Conservation (phyloP, 108 stramenopile genomes). For the Cyclotella cryptica region DNA sequence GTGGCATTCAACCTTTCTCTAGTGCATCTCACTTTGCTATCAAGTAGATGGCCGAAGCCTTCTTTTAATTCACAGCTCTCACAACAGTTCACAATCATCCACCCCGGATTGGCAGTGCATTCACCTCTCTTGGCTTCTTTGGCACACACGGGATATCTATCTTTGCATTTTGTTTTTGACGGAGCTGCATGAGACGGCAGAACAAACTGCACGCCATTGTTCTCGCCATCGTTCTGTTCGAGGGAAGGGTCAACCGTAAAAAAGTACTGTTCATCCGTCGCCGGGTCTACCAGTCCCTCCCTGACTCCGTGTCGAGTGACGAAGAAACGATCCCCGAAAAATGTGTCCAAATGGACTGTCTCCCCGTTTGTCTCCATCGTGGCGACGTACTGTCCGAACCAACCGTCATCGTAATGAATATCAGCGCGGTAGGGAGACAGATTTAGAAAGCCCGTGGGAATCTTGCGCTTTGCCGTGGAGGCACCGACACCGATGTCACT, state of each 20-base stretch:
- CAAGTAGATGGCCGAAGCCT: slow-evolving; percentile 38
- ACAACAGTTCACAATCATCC: slow-evolving; percentile 73
- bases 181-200: slow-evolving; percentile 37
- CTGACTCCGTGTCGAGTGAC: slow-evolving; percentile 51
- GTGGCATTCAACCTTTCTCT: slow-evolving; percentile 46
- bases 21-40: slow-evolving; percentile 43
- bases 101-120: slow-evolving; percentile 65
- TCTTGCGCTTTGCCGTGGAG: background rate
- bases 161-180: slow-evolving; percentile 42
- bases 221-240: background rate
- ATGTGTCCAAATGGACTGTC: background rate
- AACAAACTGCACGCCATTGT: slow-evolving; percentile 24
- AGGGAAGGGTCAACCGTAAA: slow-evolving; percentile 12
- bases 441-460: slow-evolving; percentile 26
- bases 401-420: slow-evolving; percentile 51
- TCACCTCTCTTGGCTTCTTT: slow-evolving; percentile 58
- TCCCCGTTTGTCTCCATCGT: slow-evolving; percentile 35
- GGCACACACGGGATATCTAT: slow-evolving; percentile 50
- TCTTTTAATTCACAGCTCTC: slow-evolving; percentile 57
- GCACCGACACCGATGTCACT: background rate
- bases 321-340: slow-evolving; percentile 41
- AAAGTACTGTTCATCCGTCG: slow-evolving; percentile 45
- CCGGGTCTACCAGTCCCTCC: slow-evolving; percentile 45
- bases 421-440: slow-evolving; percentile 44
- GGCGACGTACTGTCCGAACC: slow-evolving; percentile 36